Conservation (phyloP, 1,284 basidiomycete genomes). For the Cystobasidiaceae sp. region DNA sequence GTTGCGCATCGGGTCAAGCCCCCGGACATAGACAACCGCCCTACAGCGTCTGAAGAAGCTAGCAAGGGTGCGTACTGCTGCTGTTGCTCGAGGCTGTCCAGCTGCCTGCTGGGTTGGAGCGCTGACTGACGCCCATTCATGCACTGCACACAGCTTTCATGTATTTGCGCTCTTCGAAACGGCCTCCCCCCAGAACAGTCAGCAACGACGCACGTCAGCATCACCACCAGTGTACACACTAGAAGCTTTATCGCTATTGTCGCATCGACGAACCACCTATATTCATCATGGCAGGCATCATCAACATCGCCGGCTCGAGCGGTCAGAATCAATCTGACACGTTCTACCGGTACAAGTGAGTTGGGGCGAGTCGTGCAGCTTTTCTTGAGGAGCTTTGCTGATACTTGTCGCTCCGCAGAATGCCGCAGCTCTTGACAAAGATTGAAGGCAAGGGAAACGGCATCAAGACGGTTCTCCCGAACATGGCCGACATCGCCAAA, state of each 20-base stretch:
- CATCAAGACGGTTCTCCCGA: slow-evolving; percentile 97
- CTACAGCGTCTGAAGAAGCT: slow-evolving; percentile 4
- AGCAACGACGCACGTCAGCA: slow-evolving; percentile 13
- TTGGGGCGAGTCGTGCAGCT: not conserved
- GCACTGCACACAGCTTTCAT: slow-evolving; percentile 23
- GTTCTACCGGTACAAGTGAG: slow-evolving; percentile 53
- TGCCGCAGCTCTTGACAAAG: slow-evolving; percentile 92
- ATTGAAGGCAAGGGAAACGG: slow-evolving; percentile 99
- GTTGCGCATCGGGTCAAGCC: slow-evolving; percentile 7
- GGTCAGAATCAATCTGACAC: slow-evolving; percentile 91
- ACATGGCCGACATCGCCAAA: slow-evolving; percentile 97
- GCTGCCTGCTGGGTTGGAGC: not conserved
- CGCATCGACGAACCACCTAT: not conserved
- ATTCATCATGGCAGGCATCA: slow-evolving; percentile 77
- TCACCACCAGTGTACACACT: slow-evolving; percentile 19
- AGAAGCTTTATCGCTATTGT: not conserved
- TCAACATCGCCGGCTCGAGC: slow-evolving; percentile 63
- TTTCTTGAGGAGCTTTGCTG: not conserved
- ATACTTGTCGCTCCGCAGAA: slow-evolving; percentile 52
- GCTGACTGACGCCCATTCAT: not conserved
- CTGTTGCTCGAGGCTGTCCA: not conserved
- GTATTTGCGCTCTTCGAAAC: slow-evolving; percentile 20
- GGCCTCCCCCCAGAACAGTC: slow-evolving; percentile 13
- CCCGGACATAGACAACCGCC: not conserved
- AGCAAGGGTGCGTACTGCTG: not conserved